phyloP scores from a whole-genome alignment of 2,329 filamentous ascomycete species.

The Sarocladium oryzae region DNA sequence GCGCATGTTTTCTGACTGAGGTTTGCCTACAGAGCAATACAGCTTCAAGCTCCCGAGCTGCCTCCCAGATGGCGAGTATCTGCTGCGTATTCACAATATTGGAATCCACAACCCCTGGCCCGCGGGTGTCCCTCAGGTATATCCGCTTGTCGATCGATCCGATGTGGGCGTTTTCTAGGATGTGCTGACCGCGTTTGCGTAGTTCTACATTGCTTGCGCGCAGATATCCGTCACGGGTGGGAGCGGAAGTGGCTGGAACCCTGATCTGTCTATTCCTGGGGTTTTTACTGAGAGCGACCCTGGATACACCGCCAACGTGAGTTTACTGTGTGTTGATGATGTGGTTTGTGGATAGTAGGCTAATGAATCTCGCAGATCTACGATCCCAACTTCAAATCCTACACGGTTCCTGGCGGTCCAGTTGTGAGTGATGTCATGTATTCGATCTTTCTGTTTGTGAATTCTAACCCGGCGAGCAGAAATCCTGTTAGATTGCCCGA shows the following conservation, averaged over 20 bases:
- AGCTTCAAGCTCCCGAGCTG: conserved; percentile 39
- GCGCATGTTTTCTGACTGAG: neutral
- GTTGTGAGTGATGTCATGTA: conserved; percentile 14
- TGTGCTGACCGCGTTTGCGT: neutral
- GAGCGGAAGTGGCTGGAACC: conserved; percentile 17
- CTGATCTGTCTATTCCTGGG: conserved; percentile 23
- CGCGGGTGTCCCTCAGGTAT: conserved; percentile 32
- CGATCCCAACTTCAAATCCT: conserved; percentile 4
- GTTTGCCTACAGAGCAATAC: conserved; percentile 21
- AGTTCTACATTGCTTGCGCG: conserved; percentile 34
- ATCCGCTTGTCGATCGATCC: conserved; percentile 17
- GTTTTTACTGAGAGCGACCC: conserved; percentile 35
- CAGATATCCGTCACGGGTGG: conserved; percentile 21
- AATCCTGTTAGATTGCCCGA: neutral
- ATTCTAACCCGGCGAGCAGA: neutral
- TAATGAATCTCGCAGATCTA: conserved; percentile 5
- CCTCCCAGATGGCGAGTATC: conserved; percentile 49
- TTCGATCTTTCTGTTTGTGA: neutral
- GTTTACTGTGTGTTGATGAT: conserved; percentile 10
- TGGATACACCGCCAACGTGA: conserved; percentile 38
- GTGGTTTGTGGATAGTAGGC: neutral
- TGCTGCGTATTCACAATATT: conserved; percentile 52
- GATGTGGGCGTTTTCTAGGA: neutral
- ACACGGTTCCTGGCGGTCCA: conserved; percentile 5
- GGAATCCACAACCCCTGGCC: conserved; percentile 51